These are phyloP conservation scores for Mucor lusitanicus DNA, from an alignment of 371 early-diverging fungal species.

Conservation along the genomic window DNA sequence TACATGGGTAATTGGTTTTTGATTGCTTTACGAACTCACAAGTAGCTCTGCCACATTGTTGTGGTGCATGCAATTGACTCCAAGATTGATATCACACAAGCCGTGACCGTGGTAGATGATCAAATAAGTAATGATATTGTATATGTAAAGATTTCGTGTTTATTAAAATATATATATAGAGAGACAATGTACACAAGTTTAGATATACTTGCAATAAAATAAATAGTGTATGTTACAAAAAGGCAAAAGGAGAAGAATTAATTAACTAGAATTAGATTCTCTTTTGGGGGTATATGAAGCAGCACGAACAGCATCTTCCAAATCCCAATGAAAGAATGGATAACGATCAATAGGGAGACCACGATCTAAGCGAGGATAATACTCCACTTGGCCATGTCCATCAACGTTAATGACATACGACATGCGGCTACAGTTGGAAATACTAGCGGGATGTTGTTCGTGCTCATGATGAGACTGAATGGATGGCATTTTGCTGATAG, in stretches of 20 bases:
- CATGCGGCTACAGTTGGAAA: slow-evolving; percentile 4
- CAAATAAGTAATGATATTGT: too few relatives aligned
- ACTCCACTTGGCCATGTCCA: slow-evolving; percentile 11
- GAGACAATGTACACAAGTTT: not conserved
- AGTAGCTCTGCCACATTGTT: too few relatives aligned
- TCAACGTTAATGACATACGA: slow-evolving; percentile 12
- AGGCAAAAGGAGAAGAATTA: not conserved
- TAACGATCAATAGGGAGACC: slow-evolving; percentile 24
- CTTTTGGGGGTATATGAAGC: slow-evolving; percentile 18
- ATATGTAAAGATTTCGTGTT: not conserved
- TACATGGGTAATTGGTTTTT: too few relatives aligned
- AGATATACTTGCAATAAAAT: not conserved
- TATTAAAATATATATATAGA: not conserved
- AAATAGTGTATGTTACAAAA: not conserved
- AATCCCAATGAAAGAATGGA: slow-evolving; percentile 35
- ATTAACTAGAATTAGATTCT: not conserved
- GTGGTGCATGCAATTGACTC: too few relatives aligned
- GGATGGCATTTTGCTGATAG: not conserved
- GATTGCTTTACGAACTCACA: too few relatives aligned
- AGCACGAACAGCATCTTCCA: slow-evolving; percentile 34
- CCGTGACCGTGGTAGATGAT: too few relatives aligned
- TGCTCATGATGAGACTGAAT: not conserved
- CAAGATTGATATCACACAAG: too few relatives aligned
- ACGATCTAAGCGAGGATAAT: slow-evolving; percentile 7
- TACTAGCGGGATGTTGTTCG: not conserved